Conservation (phyloP, 257 asterid species). For the Cynanchum wilfordii region DNA sequence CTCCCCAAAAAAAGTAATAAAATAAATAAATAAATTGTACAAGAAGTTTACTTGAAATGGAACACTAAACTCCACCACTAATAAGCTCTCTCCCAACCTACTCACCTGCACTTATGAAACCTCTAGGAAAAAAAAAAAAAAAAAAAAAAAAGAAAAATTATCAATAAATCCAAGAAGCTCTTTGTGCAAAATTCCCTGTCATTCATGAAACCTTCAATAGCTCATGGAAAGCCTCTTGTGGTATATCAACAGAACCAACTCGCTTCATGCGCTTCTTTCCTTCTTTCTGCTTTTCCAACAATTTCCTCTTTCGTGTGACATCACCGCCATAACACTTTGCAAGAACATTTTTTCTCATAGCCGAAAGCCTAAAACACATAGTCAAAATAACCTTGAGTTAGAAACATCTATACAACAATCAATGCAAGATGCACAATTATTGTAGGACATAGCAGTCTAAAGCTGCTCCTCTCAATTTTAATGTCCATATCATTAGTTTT, state of each 20-base stretch:
- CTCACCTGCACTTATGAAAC: neutral
- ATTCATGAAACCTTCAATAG: conserved; percentile 72
- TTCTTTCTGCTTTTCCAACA: conserved; percentile 95
- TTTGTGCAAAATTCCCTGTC: neutral
- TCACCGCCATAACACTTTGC: conserved; percentile 98
- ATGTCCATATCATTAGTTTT: neutral
- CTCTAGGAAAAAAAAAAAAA: too few relatives aligned
- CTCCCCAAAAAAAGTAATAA: neutral
- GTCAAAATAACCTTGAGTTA: neutral
- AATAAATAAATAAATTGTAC: neutral
- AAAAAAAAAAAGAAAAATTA: too few relatives aligned
- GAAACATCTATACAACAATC: neutral
- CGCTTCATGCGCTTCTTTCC: conserved; percentile 99
- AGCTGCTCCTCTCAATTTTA: neutral
- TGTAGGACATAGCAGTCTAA: neutral
- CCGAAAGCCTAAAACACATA: conserved; percentile 51
- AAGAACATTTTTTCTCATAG: conserved; percentile 93
- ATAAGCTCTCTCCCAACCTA: neutral
- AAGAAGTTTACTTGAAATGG: neutral
- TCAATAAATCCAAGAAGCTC: conserved; percentile 1
- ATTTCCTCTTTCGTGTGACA: conserved; percentile 68
- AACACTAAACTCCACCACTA: neutral
- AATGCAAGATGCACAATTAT: neutral
- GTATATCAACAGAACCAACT: conserved; percentile 92
- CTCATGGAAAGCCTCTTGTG: conserved; percentile 94